Base-by-base conservation (phyloP, 768 basidiomycete genomes). In the Termitomyces titanicus region DNA sequence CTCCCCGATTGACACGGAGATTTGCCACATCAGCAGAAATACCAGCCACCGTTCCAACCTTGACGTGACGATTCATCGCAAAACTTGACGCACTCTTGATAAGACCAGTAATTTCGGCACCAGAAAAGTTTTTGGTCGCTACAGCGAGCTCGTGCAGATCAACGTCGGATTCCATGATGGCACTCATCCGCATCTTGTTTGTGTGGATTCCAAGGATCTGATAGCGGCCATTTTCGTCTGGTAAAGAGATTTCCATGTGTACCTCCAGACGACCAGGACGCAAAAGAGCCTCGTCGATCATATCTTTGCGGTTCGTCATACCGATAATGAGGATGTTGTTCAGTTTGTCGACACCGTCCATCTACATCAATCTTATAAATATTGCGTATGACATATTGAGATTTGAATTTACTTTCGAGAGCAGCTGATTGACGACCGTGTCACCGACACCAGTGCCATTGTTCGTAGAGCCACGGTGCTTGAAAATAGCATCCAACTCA, bases 261-360 rank as follows among this genome's bases (percentile, higher is more conserved):
- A 98, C 95, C 70, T 99, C 97, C 45, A 99, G 87, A 78, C 97
- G 95, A 40, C 97, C 97, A 1, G 97, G 95, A 64, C 97, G 94
- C 5, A 98, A 81, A 2, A 98, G 81, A 8, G 96, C 97, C 67
- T 99, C 97, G 65, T 99, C 97, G 63, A 99, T 98, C 95, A 99
- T 93, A 77, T 99, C 97, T 40, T 85, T 74, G 57, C 97, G 88
- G 71, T 99, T 98, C 44, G 96, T 99, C 97, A 99, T 99, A 64
- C 97, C 97, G 62, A 99, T 99, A 63, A 99, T 89, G 64, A 99
- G 88, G 58, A 99, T 96, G 72, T 99, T 99, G 77, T 99, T 98
- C 31, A 99, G 77, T 74, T 93, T 90, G 68, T 99, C 97, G 11
- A 99, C 96, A 76, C 97, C 97, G 62, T 99, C 97, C 94, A 99